A percentile compares a stretch with the other conserved stretches of the same genome.
Evolutionary conservation across 202 grass and related monocot species (phyloP).

Genomic region (Elaeis oleifera): DNA sequence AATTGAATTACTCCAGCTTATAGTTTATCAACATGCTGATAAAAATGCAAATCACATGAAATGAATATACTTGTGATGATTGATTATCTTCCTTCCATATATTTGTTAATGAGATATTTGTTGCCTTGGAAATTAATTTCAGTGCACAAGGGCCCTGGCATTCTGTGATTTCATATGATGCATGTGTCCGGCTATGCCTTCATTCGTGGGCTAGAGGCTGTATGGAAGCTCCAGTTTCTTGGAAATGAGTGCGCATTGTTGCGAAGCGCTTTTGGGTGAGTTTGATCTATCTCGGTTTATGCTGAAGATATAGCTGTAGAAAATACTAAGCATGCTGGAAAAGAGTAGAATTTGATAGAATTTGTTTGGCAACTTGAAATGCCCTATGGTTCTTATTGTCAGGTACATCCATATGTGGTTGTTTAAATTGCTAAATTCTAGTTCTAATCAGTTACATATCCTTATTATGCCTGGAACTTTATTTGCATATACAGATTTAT

Average conservation of each 20-base stretch:
- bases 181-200: constrained; percentile 88
- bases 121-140: constrained; percentile 22
- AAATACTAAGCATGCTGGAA: no score
- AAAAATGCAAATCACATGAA: not conserved
- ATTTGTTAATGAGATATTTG: not conserved
- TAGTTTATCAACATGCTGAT: constrained; percentile 18
- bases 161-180: constrained; percentile 98
- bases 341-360: no score
- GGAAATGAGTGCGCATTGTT: constrained; percentile 83
- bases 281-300: not conserved
- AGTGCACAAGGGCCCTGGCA: constrained; percentile 95
- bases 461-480: no score
- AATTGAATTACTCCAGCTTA: not conserved
- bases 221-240: constrained; percentile 93
- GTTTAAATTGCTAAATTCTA: no score
- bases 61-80: no score
- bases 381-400: no score
- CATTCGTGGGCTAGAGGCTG: constrained; percentile 96
- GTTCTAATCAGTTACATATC: no score
- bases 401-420: no score
- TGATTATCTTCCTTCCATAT: no score
- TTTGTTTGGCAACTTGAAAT: no score
- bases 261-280: constrained; percentile 81
- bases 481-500: no score
- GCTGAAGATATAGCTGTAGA: no score